phyloP scores from a whole-genome alignment of 2,329 filamentous ascomycete genomes.

The Aspergillus pseudotamarii region DNA sequence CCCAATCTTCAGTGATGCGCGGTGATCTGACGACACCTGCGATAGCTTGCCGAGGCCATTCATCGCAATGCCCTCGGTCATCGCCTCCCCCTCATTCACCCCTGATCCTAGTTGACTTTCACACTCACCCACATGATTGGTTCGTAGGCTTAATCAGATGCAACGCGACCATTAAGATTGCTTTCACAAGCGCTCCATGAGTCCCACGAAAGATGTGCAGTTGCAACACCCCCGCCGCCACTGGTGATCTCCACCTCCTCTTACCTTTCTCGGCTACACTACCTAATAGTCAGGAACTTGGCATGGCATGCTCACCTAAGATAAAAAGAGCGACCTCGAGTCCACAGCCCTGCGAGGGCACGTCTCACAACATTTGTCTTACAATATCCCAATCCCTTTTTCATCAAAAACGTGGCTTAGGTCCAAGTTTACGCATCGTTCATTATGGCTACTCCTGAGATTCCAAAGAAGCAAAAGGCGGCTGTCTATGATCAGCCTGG shows the following conservation, averaged over 20 bases:
- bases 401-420: neutral
- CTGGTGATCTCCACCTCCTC: neutral
- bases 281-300: neutral
- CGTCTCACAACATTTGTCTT: neutral
- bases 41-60: neutral
- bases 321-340: neutral
- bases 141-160: neutral
- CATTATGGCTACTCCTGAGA: constrained; percentile 42
- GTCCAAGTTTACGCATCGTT: neutral
- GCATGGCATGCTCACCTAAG: neutral
- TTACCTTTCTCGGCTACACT: neutral
- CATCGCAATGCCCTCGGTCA: neutral
- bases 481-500: constrained; percentile 67
- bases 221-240: neutral
- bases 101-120: neutral
- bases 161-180: neutral
- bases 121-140: too few species aligned
- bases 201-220: neutral
- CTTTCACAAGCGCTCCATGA: neutral
- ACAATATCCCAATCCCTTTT: neutral
- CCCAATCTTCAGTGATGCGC: neutral
- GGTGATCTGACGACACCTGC: neutral
- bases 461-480: constrained; percentile 65
- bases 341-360: neutral
- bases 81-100: neutral